phyloP scores from a whole-genome alignment of 129 eudicot species.

The Artemisia tridentata region DNA sequence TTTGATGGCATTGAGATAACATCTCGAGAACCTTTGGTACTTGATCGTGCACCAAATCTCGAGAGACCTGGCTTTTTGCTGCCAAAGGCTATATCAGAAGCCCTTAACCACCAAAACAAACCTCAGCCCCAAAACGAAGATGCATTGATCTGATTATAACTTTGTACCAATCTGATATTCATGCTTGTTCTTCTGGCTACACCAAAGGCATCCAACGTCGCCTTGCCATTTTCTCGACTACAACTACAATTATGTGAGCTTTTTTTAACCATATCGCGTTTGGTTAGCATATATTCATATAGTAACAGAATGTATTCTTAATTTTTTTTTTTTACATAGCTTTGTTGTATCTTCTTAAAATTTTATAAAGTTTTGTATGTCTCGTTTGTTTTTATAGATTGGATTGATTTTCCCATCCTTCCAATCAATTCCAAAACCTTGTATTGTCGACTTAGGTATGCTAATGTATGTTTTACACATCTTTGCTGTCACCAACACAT shows the following conservation, averaged over 20 bases:
- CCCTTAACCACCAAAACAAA: slow-evolving; percentile 58
- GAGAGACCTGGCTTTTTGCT: slow-evolving; percentile 97
- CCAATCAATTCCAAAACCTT: too few species aligned
- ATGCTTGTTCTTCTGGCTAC: slow-evolving; percentile 25
- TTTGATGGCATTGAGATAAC: slow-evolving; percentile 68
- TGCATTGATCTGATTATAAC: slow-evolving; percentile 14
- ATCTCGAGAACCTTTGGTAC: slow-evolving; percentile 86
- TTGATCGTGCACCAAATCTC: slow-evolving; percentile 31
- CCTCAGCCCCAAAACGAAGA: slow-evolving; percentile 46
- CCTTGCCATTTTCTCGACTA: neutral
- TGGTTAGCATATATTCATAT: slow-evolving; percentile 1
- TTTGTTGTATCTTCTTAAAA: slow-evolving; percentile 10
- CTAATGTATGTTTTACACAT: neutral
- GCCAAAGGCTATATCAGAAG: slow-evolving; percentile 91
- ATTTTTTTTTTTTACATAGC: slow-evolving; percentile 10
- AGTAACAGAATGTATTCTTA: neutral
- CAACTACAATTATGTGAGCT: slow-evolving; percentile 23
- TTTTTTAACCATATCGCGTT: neutral
- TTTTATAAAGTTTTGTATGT: neutral
- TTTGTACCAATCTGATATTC: neutral
- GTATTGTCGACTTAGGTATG: neutral
- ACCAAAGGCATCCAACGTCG: slow-evolving; percentile 7
- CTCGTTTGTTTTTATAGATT: neutral
- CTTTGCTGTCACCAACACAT: neutral
- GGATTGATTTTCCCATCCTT: neutral